A percentile compares a stretch with the other conserved stretches of the same genome.
These are phyloP conservation scores for Teunomyces aglyptinius DNA, from an alignment of 805 yeast genomes.

Conservation along the genomic window DNA sequence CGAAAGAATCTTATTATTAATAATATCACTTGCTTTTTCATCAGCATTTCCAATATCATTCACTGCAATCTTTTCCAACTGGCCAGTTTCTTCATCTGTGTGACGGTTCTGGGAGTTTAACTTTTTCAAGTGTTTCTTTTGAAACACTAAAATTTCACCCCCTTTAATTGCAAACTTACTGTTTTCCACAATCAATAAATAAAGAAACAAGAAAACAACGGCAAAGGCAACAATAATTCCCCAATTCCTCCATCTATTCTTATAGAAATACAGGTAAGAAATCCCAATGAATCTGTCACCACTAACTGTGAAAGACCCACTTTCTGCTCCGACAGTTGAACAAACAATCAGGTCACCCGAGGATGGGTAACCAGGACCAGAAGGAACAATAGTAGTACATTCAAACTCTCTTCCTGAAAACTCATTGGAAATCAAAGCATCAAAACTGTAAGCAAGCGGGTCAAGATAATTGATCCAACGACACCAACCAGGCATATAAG, in stretches of 20 bases:
- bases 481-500: slow-evolving; percentile 60
- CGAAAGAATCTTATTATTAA: slow-evolving; percentile 11
- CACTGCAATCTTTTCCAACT: slow-evolving; percentile 6
- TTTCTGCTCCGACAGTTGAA: slow-evolving; percentile 17
- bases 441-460: slow-evolving; percentile 58
- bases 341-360: slow-evolving; percentile 16
- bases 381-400: slow-evolving; percentile 52
- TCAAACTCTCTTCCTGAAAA: slow-evolving; percentile 45
- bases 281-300: slow-evolving; percentile 30
- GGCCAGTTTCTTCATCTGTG: slow-evolving; percentile 17
- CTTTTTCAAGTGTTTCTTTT: slow-evolving; percentile 45
- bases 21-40: slow-evolving; percentile 6
- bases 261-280: slow-evolving; percentile 45
- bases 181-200: slow-evolving; percentile 52
- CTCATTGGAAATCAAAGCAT: slow-evolving; percentile 56
- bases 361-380: slow-evolving; percentile 30
- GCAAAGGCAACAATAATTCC: slow-evolving; percentile 45
- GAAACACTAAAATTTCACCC: slow-evolving; percentile 49
- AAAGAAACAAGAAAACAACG: slow-evolving; percentile 52
- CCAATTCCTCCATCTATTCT: slow-evolving; percentile 25
- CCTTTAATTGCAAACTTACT: slow-evolving; percentile 29
- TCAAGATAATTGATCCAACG: slow-evolving; percentile 62
- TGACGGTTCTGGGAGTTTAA: slow-evolving; percentile 23
- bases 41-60: slow-evolving; percentile 1
- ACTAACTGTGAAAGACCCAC: slow-evolving; percentile 19